Evolutionary conservation across 441 rosid genomes (phyloP).

Genomic region (Capsella rubella): DNA sequence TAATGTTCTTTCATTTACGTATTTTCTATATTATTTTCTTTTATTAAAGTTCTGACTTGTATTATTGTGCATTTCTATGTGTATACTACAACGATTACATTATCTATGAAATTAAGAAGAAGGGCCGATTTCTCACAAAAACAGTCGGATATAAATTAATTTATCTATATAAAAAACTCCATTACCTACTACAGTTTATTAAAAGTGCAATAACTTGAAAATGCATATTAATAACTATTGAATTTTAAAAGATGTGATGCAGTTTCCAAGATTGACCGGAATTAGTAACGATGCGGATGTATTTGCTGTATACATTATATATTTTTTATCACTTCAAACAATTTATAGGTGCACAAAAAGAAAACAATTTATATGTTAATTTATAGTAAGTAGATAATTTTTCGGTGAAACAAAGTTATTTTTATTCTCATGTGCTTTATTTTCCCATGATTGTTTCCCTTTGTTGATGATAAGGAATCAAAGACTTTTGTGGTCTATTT

Average conservation of each 20-base stretch:
- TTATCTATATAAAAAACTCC: not conserved
- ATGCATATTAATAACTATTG: not conserved
- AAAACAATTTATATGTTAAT: no score
- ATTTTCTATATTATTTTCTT: constrained; percentile 22
- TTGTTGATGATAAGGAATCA: constrained; percentile 5
- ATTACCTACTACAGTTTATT: not conserved
- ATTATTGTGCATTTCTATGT: constrained; percentile 42
- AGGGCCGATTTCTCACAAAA: not conserved
- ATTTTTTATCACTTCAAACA: not conserved
- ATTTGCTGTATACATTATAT: not conserved
- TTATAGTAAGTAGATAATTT: not conserved
- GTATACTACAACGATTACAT: not conserved
- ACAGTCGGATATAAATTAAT: not conserved
- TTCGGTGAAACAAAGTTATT: not conserved
- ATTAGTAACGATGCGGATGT: not conserved
- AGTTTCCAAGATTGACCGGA: constrained; percentile 16
- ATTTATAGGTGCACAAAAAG: no score
- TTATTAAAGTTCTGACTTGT: constrained; percentile 17
- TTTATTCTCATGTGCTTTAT: not conserved
- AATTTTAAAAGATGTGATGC: constrained; percentile 9
- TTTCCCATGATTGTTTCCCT: not conserved
- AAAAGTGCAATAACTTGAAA: not conserved
- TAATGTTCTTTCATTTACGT: constrained; percentile 36
- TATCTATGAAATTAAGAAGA: constrained; percentile 8
- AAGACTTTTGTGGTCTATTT: constrained; percentile 5